Evolutionary conservation across 345 rosid species (phyloP), one percentile per base, ranked within the genome.

Genomic region (Brassica juncea): DNA sequence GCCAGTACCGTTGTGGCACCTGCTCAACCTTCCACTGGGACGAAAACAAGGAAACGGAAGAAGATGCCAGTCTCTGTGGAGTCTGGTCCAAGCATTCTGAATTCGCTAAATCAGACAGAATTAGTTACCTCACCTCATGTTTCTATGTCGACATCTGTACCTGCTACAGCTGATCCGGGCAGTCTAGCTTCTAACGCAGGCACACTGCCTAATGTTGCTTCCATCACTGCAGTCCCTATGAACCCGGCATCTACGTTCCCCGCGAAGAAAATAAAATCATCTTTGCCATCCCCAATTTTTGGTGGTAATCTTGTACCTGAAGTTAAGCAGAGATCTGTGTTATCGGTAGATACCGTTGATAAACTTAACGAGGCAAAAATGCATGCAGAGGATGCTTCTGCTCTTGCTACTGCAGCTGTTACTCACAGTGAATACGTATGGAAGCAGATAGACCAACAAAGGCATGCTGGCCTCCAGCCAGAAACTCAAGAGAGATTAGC

Each of bases 301-400:
- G 69, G 75, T 64, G 90, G 86, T 74, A 82, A 82, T 78, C 76
- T 84, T 14, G 82, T 72, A 30, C 81, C 81, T 57, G 87, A 81
- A 77, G 68, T 78, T 64, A 87, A 77, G 31, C 85, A 78, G 71
- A 87, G 78, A 68, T 75, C 77, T 72, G 66, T 75, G 73, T 83
- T 92, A 42, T 84, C 98, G 49, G 97, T 84, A 75, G 97, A 88
- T 65, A 84, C 86, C 49, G 79, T 88, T 81, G 71, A 70, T 73
- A 88, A 88, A 74, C 88, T 92, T 12, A 86, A 87, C 73, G 91
- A 91, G 84, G 94, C 97, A 28, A 88, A 78, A 76, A 76, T 80
- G 81, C 92, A 88, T 64, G 97, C 99, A 5, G 97, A 90, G 83
- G 86, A 87, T 85, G 97, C 98, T 25, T 89, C 97, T 80, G 85